A percentile compares a stretch with the other conserved stretches of the same genome.
phyloP scores from a whole-genome alignment of 192 early-diverging fungal genomes.

The Pilaira anomala region DNA sequence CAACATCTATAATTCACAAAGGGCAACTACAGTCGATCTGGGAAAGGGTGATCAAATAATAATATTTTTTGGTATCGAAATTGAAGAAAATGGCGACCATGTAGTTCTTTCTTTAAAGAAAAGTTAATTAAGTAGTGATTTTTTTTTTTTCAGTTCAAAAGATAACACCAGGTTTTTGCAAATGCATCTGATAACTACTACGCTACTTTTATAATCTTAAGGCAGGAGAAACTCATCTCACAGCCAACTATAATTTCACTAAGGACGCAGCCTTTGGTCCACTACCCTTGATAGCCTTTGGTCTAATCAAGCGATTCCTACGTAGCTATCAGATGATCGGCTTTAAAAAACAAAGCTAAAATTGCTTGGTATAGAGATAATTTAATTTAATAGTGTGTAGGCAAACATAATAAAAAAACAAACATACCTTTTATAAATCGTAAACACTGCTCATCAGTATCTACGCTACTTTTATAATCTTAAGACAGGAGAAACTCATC shows the following conservation, averaged over 20 bases:
- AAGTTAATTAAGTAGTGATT: constrained; percentile 2
- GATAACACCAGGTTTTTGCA: constrained; percentile 14
- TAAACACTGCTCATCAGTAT: too few relatives aligned
- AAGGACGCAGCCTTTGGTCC: constrained; percentile 10
- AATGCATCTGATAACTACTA: constrained; percentile 13
- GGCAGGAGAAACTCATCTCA: constrained; percentile 17
- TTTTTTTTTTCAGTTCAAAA: constrained; percentile 9
- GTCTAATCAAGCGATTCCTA: constrained; percentile 11
- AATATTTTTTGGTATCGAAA: neutral
- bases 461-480: constrained; percentile 15
- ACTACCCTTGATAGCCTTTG: constrained; percentile 14
- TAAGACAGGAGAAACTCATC: constrained; percentile 8
- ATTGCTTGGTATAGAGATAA: neutral
- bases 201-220: constrained; percentile 18
- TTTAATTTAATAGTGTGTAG: too few relatives aligned
- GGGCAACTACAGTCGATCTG: constrained; percentile 5
- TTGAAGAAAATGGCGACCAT: constrained; percentile 3
- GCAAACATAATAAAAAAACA: too few relatives aligned
- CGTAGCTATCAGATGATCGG: neutral
- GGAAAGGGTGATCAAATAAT: constrained; percentile 9
- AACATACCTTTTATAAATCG: too few relatives aligned
- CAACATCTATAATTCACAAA: constrained; percentile 4
- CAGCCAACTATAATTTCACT: constrained; percentile 19
- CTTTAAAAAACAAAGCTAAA: neutral
- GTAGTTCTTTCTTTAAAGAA: constrained; percentile 9